Percentiles rank a stretch among this genome's conserved stretches.
Conservation (phyloP, 2,329 filamentous ascomycete species). For the Plenodomus biglobosus region DNA sequence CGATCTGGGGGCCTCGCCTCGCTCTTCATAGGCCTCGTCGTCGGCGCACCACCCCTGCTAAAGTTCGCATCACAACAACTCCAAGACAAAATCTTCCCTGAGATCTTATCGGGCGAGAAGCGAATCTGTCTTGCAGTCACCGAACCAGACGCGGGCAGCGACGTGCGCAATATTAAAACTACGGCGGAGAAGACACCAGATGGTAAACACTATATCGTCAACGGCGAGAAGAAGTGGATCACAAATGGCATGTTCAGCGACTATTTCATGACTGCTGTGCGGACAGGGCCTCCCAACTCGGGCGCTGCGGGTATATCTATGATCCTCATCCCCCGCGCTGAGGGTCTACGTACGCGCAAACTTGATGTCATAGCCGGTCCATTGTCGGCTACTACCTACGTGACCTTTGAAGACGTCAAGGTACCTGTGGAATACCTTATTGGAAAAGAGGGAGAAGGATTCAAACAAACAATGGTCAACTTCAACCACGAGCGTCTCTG, state of each 20-base stretch:
- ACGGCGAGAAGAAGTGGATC: slow-evolving; percentile 46
- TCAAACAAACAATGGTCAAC: slow-evolving; percentile 38
- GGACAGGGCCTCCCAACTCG: slow-evolving; percentile 23
- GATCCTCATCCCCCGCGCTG: slow-evolving; percentile 33
- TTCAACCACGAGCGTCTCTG: slow-evolving; percentile 42
- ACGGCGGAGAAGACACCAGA: slow-evolving; percentile 30
- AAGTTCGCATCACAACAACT: slow-evolving; percentile 26
- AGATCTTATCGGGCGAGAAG: slow-evolving; percentile 32
- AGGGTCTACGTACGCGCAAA: slow-evolving; percentile 26
- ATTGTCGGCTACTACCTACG: slow-evolving; percentile 29
- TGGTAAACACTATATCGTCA: slow-evolving; percentile 41
- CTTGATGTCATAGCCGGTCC: slow-evolving; percentile 27
- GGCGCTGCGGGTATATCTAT: slow-evolving; percentile 36
- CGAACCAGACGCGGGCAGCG: slow-evolving; percentile 31
- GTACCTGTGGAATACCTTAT: slow-evolving; percentile 35
- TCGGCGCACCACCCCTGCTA: slow-evolving; percentile 33
- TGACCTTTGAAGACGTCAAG: slow-evolving; percentile 39
- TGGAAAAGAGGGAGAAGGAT: slow-evolving; percentile 32
- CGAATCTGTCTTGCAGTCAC: slow-evolving; percentile 37
- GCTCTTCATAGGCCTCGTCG: slow-evolving; percentile 33
- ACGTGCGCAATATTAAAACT: slow-evolving; percentile 29
- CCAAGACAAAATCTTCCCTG: slow-evolving; percentile 30
- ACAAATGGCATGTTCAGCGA: slow-evolving; percentile 41
- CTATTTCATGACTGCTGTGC: slow-evolving; percentile 39
- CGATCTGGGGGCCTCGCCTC: slow-evolving; percentile 30